Evolutionary conservation across 352 stramenopile genomes (phyloP).

Genomic region (Globisporangium parvum): DNA sequence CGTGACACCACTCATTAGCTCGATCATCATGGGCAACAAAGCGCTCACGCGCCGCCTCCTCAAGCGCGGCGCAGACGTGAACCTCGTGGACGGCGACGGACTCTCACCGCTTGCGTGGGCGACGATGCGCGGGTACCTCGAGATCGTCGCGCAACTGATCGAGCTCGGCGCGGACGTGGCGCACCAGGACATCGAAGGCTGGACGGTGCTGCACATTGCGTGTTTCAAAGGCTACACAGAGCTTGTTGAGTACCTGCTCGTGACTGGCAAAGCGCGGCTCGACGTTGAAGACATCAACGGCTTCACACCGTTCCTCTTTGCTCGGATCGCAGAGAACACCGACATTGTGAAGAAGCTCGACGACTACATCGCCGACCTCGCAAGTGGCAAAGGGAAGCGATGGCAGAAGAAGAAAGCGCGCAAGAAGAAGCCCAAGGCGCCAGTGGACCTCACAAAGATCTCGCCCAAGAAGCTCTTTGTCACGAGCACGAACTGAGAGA

Average conservation of each 20-base stretch:
- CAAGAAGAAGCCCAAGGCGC: slow-evolving; percentile 21
- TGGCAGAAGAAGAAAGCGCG: slow-evolving; percentile 17
- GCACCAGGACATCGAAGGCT: slow-evolving; percentile 53
- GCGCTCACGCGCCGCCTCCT: slow-evolving; percentile 52
- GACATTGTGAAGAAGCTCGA: slow-evolving; percentile 59
- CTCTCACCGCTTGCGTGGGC: slow-evolving; percentile 67
- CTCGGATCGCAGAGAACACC: slow-evolving; percentile 57
- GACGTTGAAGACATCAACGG: slow-evolving; percentile 58
- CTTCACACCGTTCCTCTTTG: slow-evolving; percentile 68
- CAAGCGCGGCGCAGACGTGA: slow-evolving; percentile 44
- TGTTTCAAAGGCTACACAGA: slow-evolving; percentile 71
- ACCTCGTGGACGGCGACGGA: slow-evolving; percentile 50
- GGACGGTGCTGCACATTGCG: slow-evolving; percentile 63
- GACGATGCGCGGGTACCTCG: slow-evolving; percentile 58
- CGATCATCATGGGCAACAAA: slow-evolving; percentile 84
- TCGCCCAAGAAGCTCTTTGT: slow-evolving; percentile 53
- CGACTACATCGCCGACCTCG: slow-evolving; percentile 30
- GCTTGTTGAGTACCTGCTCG: slow-evolving; percentile 63
- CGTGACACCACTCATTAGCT: slow-evolving; percentile 60
- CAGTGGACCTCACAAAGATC: slow-evolving; percentile 14
- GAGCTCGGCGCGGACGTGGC: slow-evolving; percentile 53
- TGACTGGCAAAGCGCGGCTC: slow-evolving; percentile 31
- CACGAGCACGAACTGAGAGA: slow-evolving; percentile 29
- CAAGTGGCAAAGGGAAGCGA: slow-evolving; percentile 24
- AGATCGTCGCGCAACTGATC: slow-evolving; percentile 66